phyloP scores from a whole-genome alignment of 2,329 filamentous ascomycete genomes.

The Monilinia vaccinii-corymbosi region DNA sequence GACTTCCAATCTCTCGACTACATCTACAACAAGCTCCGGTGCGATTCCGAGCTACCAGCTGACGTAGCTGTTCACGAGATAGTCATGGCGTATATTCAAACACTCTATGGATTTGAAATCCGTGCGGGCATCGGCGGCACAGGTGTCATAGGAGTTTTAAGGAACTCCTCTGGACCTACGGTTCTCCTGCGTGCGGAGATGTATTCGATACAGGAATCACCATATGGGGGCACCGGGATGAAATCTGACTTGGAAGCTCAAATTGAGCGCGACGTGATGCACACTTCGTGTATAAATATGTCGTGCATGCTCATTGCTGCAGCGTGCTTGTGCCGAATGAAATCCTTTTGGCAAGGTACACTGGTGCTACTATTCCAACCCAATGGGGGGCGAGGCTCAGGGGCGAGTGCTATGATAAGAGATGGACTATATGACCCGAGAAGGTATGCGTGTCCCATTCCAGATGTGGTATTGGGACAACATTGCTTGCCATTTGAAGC shows the following conservation, averaged over 20 bases:
- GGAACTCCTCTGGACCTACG: conserved; percentile 45
- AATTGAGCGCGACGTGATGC: conserved; percentile 49
- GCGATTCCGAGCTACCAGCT: conserved; percentile 44
- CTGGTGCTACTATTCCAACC: conserved; percentile 60
- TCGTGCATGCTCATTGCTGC: conserved; percentile 46
- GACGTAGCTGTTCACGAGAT: conserved; percentile 41
- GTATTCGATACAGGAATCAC: conserved; percentile 48
- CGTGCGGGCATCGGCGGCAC: conserved; percentile 42
- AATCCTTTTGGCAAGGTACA: conserved; percentile 49
- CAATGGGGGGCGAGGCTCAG: conserved; percentile 48
- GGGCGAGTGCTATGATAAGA: conserved; percentile 54
- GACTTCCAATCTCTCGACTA: conserved; percentile 39
- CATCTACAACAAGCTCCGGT: conserved; percentile 50
- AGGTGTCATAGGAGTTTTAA: conserved; percentile 46
- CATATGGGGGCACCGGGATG: conserved; percentile 41
- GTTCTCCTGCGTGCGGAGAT: conserved; percentile 53
- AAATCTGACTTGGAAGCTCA: conserved; percentile 34
- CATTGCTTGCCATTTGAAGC: conserved; percentile 39
- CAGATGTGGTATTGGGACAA: conserved; percentile 45
- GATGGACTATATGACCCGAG: conserved; percentile 43
- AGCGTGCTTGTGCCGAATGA: conserved; percentile 35
- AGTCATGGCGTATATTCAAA: conserved; percentile 31
- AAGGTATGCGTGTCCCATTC: conserved; percentile 39
- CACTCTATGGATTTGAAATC: conserved; percentile 34
- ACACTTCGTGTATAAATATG: conserved; percentile 60